Evolutionary conservation across 176 grass and related monocot genomes (phyloP).

Genomic region (Bothriochloa decipiens): DNA sequence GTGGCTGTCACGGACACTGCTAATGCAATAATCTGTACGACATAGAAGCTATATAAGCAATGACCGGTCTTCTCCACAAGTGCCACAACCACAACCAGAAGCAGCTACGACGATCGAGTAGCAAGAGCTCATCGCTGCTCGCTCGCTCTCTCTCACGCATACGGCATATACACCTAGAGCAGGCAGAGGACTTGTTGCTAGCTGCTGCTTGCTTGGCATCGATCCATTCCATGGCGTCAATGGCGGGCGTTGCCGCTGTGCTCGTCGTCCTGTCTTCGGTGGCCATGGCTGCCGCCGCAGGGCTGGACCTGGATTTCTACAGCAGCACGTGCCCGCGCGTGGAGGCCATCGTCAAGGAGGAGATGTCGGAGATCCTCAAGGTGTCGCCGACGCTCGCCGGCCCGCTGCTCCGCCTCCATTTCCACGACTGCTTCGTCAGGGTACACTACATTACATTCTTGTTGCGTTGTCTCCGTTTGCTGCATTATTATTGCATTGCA

Average conservation of each 20-base stretch:
- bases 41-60: slow-evolving; percentile 31
- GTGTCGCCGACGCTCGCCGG: slow-evolving; percentile 56
- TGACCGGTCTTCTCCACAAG: not conserved
- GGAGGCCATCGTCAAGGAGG: slow-evolving; percentile 46
- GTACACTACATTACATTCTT: slow-evolving; percentile 9
- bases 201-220: no score
- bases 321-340: slow-evolving; percentile 53
- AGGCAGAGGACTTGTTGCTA: not conserved
- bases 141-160: not conserved
- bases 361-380: slow-evolving; percentile 40
- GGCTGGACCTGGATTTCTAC: slow-evolving; percentile 56
- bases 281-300: not conserved
- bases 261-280: slow-evolving; percentile 26
- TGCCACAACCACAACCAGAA: not conserved
- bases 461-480: not conserved
- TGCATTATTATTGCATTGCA: slow-evolving; percentile 5
- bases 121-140: not conserved
- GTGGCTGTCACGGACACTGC: not conserved
- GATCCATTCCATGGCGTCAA: no score
- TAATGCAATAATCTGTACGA: not conserved
- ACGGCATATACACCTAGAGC: no score
- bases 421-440: slow-evolving; percentile 90
- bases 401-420: slow-evolving; percentile 68
- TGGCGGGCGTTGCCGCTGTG: not conserved
- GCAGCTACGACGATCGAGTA: not conserved